Evolutionary conservation across 1,139 yeast species (phyloP), one percentile per base, ranked within the genome.

Genomic region (Debaryomyces psychrophilus): DNA sequence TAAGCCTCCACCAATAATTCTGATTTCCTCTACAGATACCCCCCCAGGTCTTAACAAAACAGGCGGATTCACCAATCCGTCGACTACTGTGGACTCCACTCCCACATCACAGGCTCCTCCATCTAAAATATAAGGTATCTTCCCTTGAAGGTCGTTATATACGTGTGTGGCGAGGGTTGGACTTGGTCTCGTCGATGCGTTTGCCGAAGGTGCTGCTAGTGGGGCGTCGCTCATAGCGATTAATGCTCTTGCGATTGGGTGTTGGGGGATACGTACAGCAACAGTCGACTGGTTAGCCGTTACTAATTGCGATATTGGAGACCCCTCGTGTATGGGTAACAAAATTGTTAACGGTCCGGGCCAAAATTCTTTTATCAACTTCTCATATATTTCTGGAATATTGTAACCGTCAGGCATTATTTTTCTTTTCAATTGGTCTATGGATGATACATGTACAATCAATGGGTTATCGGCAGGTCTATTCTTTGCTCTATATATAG

Each of bases 121-220:
- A 60, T 93, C 99, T 20, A 93, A 58, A 46, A 93, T 88, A 29
- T 83, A 63, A 0, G 97, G 97, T n/a, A 93, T 89, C 49, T 77
- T 81, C 1, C 90, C 93, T 1, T 85, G 62, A 43, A 93, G 67
- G 61, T 93, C 99, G 55, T 83, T 81, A 53, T 70, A 79, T 0
- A 93, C 99, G 64, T 93, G 99, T 15, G 76, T 68, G 1, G 99
- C 99, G 37, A 77, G 61, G 0, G 99, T 93, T 1, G 98, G 97
- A 35, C 96, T 87, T 1, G 99, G 99, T 46, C 90, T 73, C 0
- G 99, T 93, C 1, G 97, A 90, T 2, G 97, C 95, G 65, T 93
- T 93, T 6, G 99, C 99, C 1, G 96, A 88, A 0, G 99, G 99
- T 0, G 99, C 99, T 0, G 99, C 99, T 37, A 93, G 68, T 0